Evolutionary conservation across 192 early-diverging fungal genomes (phyloP).

Genomic region (Spinellus fusiger): DNA sequence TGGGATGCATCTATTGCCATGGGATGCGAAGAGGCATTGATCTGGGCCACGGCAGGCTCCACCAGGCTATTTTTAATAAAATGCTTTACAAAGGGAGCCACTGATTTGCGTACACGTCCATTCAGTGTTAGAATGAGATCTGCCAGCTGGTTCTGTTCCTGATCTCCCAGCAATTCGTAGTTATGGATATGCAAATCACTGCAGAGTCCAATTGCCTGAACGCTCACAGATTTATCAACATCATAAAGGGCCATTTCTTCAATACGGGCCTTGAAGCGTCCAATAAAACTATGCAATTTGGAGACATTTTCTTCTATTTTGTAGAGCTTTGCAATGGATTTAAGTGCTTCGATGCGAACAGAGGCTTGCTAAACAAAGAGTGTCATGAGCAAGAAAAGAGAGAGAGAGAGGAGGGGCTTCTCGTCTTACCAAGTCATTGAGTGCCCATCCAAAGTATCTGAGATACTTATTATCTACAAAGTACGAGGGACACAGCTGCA

Average conservation of each 20-base stretch:
- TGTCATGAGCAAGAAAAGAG: not conserved
- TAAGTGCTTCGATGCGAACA: constrained; percentile 66
- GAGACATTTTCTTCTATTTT: constrained; percentile 46
- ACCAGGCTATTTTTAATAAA: constrained; percentile 38
- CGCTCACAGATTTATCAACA: constrained; percentile 44
- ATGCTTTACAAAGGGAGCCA: constrained; percentile 55
- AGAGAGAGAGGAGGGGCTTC: not conserved
- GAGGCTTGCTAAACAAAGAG: constrained; percentile 30
- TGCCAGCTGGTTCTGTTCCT: constrained; percentile 53
- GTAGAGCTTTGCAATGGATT: constrained; percentile 55
- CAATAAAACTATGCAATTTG: constrained; percentile 55
- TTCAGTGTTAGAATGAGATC: constrained; percentile 70
- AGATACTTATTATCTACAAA: constrained; percentile 75
- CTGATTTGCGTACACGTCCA: constrained; percentile 54
- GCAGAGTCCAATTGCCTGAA: constrained; percentile 46
- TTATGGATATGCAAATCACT: constrained; percentile 27
- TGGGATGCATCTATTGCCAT: constrained; percentile 16
- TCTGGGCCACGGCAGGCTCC: constrained; percentile 14
- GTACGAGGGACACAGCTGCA: constrained; percentile 55
- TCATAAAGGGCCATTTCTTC: constrained; percentile 75
- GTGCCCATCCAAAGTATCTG: constrained; percentile 80
- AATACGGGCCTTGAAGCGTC: constrained; percentile 63
- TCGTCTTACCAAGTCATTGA: constrained; percentile 68
- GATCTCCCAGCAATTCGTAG: constrained; percentile 57
- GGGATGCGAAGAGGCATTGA: constrained; percentile 11